phyloP scores from a whole-genome alignment of 1,284 basidiomycete genomes.

The Paramarasmius palmivorus region DNA sequence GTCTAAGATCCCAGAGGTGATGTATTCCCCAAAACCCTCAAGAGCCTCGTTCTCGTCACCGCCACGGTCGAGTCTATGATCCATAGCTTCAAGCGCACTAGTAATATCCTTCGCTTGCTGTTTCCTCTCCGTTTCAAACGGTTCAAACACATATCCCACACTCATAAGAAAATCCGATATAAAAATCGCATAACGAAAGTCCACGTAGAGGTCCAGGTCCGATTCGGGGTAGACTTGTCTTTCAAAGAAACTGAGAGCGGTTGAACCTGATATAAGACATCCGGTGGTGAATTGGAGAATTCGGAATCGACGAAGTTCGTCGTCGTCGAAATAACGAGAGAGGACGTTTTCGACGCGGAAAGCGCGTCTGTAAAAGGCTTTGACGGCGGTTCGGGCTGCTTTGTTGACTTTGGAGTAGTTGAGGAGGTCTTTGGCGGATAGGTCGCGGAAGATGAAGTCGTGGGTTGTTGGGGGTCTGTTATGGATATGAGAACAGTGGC shows the following conservation, averaged over 20 bases:
- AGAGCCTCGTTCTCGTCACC: background rate
- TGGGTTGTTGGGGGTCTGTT: background rate
- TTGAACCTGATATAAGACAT: no score
- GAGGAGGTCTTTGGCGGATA: background rate
- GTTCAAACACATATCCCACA: background rate
- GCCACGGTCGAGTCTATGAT: background rate
- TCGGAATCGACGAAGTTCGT: background rate
- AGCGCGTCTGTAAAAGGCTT: background rate
- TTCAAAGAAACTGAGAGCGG: conserved; percentile 5
- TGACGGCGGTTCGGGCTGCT: background rate
- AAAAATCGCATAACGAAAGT: background rate
- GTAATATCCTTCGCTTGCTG: no score
- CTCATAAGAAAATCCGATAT: background rate
- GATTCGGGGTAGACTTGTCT: background rate
- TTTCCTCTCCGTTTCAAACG: background rate
- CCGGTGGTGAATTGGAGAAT: background rate
- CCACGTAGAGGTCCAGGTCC: conserved; percentile 4
- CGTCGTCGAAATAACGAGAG: background rate
- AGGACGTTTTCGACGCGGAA: background rate
- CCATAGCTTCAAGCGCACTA: background rate
- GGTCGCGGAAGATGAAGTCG: background rate
- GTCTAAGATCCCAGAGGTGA: background rate
- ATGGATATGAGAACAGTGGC: no score
- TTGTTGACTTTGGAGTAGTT: background rate
- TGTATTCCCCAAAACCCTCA: background rate